Percentiles rank a stretch among this genome's conserved stretches.
These are phyloP conservation scores for Cercospora citrullina DNA, from an alignment of 2,329 filamentous ascomycete species.

Conservation along the genomic window DNA sequence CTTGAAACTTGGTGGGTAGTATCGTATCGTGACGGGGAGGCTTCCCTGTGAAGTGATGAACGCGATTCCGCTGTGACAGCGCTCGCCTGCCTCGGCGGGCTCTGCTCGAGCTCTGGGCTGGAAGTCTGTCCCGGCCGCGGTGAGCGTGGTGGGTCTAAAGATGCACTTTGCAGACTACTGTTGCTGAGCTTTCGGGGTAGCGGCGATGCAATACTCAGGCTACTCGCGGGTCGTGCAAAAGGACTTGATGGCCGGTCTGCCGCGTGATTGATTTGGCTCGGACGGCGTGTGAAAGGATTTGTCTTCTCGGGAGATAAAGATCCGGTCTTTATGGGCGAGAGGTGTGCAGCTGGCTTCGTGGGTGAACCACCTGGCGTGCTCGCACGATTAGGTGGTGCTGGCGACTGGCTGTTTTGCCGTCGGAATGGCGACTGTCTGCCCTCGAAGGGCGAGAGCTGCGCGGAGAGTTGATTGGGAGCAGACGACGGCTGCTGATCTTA, in stretches of 20 bases:
- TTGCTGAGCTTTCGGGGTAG: slow-evolving; percentile 28
- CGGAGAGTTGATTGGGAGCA: slow-evolving; percentile 16
- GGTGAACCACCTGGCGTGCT: slow-evolving; percentile 46
- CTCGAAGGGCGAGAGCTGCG: slow-evolving; percentile 26
- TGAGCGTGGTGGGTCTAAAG: slow-evolving; percentile 16
- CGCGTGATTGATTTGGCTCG: slow-evolving; percentile 37
- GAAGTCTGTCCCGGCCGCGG: slow-evolving; percentile 12
- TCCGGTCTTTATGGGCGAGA: slow-evolving; percentile 32
- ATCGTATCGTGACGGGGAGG: slow-evolving; percentile 19
- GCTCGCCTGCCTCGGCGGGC: not conserved
- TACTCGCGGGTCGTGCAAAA: slow-evolving; percentile 39
- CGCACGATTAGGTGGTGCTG: slow-evolving; percentile 32
- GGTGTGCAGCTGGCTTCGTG: slow-evolving; percentile 36
- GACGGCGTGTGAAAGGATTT: slow-evolving; percentile 39
- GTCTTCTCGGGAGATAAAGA: slow-evolving; percentile 38
- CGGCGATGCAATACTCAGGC: slow-evolving; percentile 32
- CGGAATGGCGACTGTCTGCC: slow-evolving; percentile 39
- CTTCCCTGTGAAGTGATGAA: slow-evolving; percentile 7
- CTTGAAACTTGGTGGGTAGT: slow-evolving; percentile 26
- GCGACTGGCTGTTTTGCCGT: slow-evolving; percentile 37
- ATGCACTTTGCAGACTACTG: slow-evolving; percentile 21
- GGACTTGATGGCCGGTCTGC: slow-evolving; percentile 38
- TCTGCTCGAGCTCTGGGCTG: slow-evolving; percentile 3
- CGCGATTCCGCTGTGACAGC: slow-evolving; percentile 11
- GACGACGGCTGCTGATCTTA: slow-evolving; percentile 10